Evolutionary conservation across 2,329 filamentous ascomycete species (phyloP).

Genomic region (Colletotrichum acutatum): DNA sequence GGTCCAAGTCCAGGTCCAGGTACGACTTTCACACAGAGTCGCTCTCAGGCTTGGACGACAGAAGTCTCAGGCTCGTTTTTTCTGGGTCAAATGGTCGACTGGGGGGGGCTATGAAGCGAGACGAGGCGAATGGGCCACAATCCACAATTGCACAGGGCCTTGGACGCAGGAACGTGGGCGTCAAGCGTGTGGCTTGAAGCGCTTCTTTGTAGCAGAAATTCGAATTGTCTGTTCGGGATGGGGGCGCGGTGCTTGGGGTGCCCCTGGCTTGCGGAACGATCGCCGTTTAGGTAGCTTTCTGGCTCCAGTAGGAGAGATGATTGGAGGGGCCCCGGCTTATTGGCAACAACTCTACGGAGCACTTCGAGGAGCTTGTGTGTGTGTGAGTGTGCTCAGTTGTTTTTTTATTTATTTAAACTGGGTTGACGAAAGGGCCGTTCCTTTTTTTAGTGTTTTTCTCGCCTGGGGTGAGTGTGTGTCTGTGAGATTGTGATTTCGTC

Average conservation of each 20-base stretch:
- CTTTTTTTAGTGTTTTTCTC: neutral
- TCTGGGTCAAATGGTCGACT: neutral
- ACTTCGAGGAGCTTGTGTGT: neutral
- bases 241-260: slow-evolving; percentile 13
- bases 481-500: neutral
- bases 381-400: neutral
- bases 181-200: slow-evolving; percentile 28
- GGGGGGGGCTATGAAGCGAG: slow-evolving; percentile 14
- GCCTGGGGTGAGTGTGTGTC: neutral
- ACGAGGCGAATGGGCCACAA: slow-evolving; percentile 21
- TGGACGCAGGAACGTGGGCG: slow-evolving; percentile 4
- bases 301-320: slow-evolving; percentile 4
- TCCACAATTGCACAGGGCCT: slow-evolving; percentile 1
- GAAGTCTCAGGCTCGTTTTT: slow-evolving; percentile 23
- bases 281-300: slow-evolving; percentile 26
- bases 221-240: slow-evolving; percentile 18
- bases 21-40: neutral
- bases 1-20: neutral
- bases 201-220: slow-evolving; percentile 35
- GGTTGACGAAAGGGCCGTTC: neutral
- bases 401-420: neutral
- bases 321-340: slow-evolving; percentile 16
- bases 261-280: slow-evolving; percentile 29
- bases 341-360: neutral
- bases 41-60: slow-evolving; percentile 14